phyloP scores from a whole-genome alignment of 106 monocot species.

The Hemerocallis citrina region DNA sequence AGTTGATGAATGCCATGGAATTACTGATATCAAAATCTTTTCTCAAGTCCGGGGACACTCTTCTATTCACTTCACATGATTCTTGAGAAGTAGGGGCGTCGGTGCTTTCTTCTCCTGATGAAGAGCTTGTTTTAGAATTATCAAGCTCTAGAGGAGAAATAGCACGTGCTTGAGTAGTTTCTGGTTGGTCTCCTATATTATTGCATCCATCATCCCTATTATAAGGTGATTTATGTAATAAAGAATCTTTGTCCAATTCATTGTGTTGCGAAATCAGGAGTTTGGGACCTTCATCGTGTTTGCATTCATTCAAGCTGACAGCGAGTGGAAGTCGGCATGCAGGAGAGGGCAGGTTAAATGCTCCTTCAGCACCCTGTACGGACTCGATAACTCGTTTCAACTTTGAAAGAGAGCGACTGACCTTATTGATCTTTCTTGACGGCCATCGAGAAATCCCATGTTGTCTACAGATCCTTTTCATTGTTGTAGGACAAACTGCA shows the following conservation, averaged over 20 bases:
- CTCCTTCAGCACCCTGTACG: conserved; percentile 38
- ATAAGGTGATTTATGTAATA: conserved; percentile 5
- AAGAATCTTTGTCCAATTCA: conserved; percentile 4
- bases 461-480: conserved; percentile 74
- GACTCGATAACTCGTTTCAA: conserved; percentile 63
- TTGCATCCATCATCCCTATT: conserved; percentile 4
- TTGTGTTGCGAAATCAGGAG: neutral
- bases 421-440: conserved; percentile 73
- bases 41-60: conserved; percentile 1
- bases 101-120: conserved; percentile 30
- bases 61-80: conserved; percentile 23
- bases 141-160: conserved; percentile 11
- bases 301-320: conserved; percentile 16
- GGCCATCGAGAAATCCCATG: conserved; percentile 72
- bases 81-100: conserved; percentile 35
- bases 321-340: conserved; percentile 30
- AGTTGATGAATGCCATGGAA: conserved; percentile 5
- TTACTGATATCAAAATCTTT: neutral
- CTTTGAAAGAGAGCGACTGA: conserved; percentile 59
- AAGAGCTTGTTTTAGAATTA: conserved; percentile 25
- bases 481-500: conserved; percentile 67
- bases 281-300: conserved; percentile 4
- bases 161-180: neutral
- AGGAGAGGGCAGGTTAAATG: conserved; percentile 42
- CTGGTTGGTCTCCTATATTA: neutral